These are phyloP conservation scores for Magnolia changhungtana DNA, from an alignment of 164 flowering plant genomes.

Conservation along the genomic window DNA sequence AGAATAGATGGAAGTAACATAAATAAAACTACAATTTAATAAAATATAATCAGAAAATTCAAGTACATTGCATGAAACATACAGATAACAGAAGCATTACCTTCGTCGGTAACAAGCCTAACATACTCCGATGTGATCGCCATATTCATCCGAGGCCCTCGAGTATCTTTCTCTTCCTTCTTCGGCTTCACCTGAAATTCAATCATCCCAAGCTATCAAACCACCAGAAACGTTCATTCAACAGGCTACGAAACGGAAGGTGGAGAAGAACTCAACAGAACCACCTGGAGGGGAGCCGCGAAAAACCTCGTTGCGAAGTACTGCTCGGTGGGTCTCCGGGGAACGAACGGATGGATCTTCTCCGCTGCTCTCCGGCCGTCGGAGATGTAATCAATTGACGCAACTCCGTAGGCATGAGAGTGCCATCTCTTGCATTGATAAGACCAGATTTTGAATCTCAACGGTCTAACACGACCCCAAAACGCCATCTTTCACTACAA, in stretches of 20 bases:
- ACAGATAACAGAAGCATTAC: slow-evolving; percentile 22
- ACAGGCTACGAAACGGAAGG: not conserved
- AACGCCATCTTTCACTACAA: slow-evolving; percentile 30
- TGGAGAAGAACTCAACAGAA: not conserved
- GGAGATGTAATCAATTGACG: slow-evolving; percentile 8
- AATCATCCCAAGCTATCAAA: not conserved
- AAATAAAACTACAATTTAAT: too few relatives aligned
- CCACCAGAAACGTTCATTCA: not conserved
- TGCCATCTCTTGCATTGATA: slow-evolving; percentile 29
- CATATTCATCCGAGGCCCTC: slow-evolving; percentile 46
- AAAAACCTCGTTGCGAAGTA: slow-evolving; percentile 37
- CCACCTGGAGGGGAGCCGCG: slow-evolving; percentile 66
- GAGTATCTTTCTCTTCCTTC: slow-evolving; percentile 32
- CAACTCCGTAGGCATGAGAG: slow-evolving; percentile 13
- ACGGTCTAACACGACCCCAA: slow-evolving; percentile 32
- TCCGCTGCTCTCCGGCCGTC: slow-evolving; percentile 1
- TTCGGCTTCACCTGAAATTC: slow-evolving; percentile 37
- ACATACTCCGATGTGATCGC: slow-evolving; percentile 43
- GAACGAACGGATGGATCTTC: slow-evolving; percentile 11
- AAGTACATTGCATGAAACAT: not conserved
- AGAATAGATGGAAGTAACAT: too few relatives aligned
- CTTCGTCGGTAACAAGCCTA: slow-evolving; percentile 66
- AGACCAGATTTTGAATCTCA: slow-evolving; percentile 21
- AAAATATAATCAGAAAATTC: too few relatives aligned
- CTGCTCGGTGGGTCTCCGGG: slow-evolving; percentile 16